Evolutionary conservation across 352 stramenopile species (phyloP).

Genomic region (Phytopythium cucurbitacearum): DNA sequence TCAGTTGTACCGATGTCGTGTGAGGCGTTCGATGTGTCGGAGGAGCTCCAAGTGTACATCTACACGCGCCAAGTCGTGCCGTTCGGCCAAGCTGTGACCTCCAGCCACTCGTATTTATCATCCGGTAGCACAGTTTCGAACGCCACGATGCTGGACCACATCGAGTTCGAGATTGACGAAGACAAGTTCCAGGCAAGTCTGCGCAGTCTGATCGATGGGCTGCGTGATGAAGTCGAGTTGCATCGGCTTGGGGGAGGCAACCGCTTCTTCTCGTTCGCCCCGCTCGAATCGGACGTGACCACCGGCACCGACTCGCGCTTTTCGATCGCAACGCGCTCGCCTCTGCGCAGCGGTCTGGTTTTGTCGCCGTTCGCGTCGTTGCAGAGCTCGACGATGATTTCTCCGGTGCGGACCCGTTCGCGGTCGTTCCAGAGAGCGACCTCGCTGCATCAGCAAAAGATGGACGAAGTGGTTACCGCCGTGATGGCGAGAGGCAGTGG

Average conservation of each 20-base stretch:
- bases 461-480: slow-evolving; percentile 61
- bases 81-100: slow-evolving; percentile 54
- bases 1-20: slow-evolving; percentile 65
- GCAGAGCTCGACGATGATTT: slow-evolving; percentile 1
- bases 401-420: not conserved
- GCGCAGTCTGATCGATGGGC: slow-evolving; percentile 60
- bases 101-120: slow-evolving; percentile 16
- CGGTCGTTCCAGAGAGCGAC: slow-evolving; percentile 2
- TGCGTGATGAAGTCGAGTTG: slow-evolving; percentile 75
- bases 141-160: slow-evolving; percentile 9
- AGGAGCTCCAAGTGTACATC: slow-evolving; percentile 73
- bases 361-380: not conserved
- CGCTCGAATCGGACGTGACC: slow-evolving; percentile 7
- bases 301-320: not conserved
- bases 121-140: slow-evolving; percentile 14
- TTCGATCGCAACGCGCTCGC: not conserved
- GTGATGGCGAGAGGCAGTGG: slow-evolving; percentile 34
- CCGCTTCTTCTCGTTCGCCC: slow-evolving; percentile 9
- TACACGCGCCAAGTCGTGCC: slow-evolving; percentile 80
- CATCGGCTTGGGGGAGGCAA: slow-evolving; percentile 37
- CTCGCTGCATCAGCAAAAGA: slow-evolving; percentile 8
- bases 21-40: slow-evolving; percentile 49
- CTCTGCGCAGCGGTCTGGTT: slow-evolving; percentile 1
- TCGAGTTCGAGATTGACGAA: slow-evolving; percentile 57
- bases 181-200: slow-evolving; percentile 63